These are phyloP conservation scores for Spizellomyces punctatus DNA, from an alignment of 192 early-diverging fungal genomes.

Conservation along the genomic window DNA sequence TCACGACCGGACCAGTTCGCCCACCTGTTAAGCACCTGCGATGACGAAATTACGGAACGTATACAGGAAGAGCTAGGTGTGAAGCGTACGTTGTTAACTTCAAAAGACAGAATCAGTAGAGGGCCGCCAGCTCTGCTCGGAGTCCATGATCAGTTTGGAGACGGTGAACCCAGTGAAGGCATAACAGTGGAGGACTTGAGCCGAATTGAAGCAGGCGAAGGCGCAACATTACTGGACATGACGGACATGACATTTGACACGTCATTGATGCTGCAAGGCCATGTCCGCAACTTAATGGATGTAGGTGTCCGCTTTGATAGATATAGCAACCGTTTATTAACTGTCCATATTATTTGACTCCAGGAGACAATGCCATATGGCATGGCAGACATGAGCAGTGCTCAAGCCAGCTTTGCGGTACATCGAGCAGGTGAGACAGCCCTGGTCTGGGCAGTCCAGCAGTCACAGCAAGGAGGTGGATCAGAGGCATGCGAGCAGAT, in stretches of 20 bases:
- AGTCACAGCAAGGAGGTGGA: too few species aligned
- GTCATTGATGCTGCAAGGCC: background rate
- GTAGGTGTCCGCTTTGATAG: constrained; percentile 3
- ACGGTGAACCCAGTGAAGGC: background rate
- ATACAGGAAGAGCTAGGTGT: background rate
- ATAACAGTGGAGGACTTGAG: constrained; percentile 1
- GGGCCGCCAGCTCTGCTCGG: too few species aligned
- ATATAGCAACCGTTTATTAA: too few species aligned
- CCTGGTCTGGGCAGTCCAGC: too few species aligned
- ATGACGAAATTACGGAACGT: background rate
- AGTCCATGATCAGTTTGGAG: too few species aligned
- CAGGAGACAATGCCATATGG: constrained; percentile 28
- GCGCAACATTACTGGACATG: background rate
- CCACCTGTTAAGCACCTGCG: background rate
- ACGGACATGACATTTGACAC: constrained; percentile 16
- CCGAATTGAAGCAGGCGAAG: constrained; percentile 14
- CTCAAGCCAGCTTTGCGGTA: background rate
- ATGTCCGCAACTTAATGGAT: background rate
- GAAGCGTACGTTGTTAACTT: background rate
- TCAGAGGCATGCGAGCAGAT: too few species aligned
- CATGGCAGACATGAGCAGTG: constrained; percentile 11
- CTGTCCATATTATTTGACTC: background rate
- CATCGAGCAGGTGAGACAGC: background rate
- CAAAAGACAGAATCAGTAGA: background rate
- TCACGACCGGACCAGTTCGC: background rate